These are phyloP conservation scores for Arabidopsis lyrata DNA, from an alignment of 441 rosid species.

Conservation along the genomic window DNA sequence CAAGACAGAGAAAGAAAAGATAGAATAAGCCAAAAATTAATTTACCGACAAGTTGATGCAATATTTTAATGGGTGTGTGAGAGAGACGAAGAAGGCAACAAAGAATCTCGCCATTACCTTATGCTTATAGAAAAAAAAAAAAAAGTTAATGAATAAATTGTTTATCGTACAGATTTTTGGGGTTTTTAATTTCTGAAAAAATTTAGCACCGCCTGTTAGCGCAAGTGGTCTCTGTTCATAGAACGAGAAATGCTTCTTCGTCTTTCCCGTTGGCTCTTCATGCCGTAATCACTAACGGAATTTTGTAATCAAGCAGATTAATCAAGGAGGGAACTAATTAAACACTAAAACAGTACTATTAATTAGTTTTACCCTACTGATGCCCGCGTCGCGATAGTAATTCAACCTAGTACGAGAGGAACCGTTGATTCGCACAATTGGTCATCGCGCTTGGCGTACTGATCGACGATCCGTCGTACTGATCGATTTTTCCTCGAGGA, in stretches of 20 bases:
- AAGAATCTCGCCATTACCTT: constrained; percentile 42
- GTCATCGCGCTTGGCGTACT: constrained; percentile 40
- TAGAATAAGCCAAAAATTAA: constrained; percentile 40
- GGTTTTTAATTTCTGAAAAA: not conserved
- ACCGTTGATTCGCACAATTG: not conserved
- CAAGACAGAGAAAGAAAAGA: constrained; percentile 32
- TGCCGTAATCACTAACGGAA: constrained; percentile 46
- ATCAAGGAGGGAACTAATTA: constrained; percentile 27
- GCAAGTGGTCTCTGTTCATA: constrained; percentile 46
- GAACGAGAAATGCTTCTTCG: constrained; percentile 24
- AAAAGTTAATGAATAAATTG: constrained; percentile 6
- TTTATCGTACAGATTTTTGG: constrained; percentile 19
- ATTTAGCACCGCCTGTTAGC: constrained; percentile 45
- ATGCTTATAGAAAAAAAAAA: no score
- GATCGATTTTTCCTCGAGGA: no score
- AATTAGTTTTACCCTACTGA: no score
- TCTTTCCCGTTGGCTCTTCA: constrained; percentile 47
- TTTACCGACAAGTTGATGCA: constrained; percentile 64
- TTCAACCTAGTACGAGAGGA: no score
- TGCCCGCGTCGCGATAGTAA: no score
- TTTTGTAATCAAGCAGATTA: constrained; percentile 12
- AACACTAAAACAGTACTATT: not conserved
- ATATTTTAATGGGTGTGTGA: constrained; percentile 34
- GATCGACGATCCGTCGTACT: no score
- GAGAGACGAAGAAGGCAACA: constrained; percentile 25